These are phyloP conservation scores for Gossypium bickii DNA, from an alignment of 345 rosid genomes.

Conservation along the genomic window DNA sequence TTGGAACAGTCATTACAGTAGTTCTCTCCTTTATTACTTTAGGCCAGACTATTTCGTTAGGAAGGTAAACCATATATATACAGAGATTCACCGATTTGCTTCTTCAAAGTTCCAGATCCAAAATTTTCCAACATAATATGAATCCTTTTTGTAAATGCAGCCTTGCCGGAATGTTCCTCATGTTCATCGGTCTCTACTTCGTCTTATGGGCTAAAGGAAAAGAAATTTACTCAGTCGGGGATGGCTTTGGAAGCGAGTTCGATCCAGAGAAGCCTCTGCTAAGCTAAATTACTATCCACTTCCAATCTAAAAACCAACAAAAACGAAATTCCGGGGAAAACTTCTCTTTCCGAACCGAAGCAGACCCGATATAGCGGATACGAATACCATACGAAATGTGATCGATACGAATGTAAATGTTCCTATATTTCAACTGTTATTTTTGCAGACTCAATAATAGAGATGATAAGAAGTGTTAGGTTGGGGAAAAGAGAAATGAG, in stretches of 20 bases:
- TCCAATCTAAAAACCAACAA: not conserved
- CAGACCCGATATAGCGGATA: not conserved
- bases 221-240: conserved; percentile 37
- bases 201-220: conserved; percentile 94
- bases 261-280: conserved; percentile 66
- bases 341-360: not conserved
- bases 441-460: not conserved
- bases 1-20: conserved; percentile 60
- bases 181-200: conserved; percentile 74
- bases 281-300: conserved; percentile 28
- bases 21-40: conserved; percentile 49
- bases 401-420: conserved; percentile 3
- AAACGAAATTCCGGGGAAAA: not conserved
- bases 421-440: not conserved
- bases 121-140: not conserved
- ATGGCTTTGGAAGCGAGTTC: conserved; percentile 40
- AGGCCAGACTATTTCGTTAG: conserved; percentile 55
- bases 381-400: not conserved
- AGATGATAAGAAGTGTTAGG: not conserved
- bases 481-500: not conserved
- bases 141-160: conserved; percentile 34
- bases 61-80: conserved; percentile 48
- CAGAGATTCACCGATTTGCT: not conserved
- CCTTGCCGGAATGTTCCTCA: conserved; percentile 69
- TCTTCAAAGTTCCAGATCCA: not conserved